Conservation (phyloP, 208 protist genomes). For the Lotmaria passim region DNA sequence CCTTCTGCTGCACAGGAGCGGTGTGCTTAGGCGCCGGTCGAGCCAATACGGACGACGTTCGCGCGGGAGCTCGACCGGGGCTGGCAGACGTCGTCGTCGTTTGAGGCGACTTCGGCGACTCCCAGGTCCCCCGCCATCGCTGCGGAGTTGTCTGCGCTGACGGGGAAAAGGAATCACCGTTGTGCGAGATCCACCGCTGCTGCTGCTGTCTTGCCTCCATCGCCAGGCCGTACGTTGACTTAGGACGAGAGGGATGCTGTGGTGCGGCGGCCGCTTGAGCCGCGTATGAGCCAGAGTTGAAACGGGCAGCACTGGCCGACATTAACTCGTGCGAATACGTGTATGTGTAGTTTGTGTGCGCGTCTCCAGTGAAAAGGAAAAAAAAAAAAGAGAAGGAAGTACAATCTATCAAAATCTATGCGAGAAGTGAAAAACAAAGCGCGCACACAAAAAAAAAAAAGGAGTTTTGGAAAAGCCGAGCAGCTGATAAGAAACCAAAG, state of each 20-base stretch:
- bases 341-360: background rate
- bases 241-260: background rate
- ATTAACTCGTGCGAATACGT: background rate
- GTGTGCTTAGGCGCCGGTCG: background rate
- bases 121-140: background rate
- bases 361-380: background rate
- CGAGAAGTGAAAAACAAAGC: too few relatives aligned
- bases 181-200: background rate
- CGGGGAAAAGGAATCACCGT: background rate
- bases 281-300: slow-evolving; percentile 5
- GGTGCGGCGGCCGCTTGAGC: background rate
- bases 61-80: background rate
- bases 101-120: background rate
- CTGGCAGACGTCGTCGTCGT: background rate
- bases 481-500: too few relatives aligned
- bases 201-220: slow-evolving; percentile 9
- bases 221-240: slow-evolving; percentile 16
- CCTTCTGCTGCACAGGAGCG: background rate
- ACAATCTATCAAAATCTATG: too few relatives aligned
- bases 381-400: too few relatives aligned
- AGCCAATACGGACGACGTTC: background rate
- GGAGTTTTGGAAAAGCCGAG: background rate
- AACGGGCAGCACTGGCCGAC: background rate
- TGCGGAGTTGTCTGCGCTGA: background rate
- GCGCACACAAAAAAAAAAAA: too few relatives aligned